A percentile compares a stretch with the other conserved stretches of the same genome.
Conservation (phyloP, 179 eudicot genomes). For the Silene vulgaris region DNA sequence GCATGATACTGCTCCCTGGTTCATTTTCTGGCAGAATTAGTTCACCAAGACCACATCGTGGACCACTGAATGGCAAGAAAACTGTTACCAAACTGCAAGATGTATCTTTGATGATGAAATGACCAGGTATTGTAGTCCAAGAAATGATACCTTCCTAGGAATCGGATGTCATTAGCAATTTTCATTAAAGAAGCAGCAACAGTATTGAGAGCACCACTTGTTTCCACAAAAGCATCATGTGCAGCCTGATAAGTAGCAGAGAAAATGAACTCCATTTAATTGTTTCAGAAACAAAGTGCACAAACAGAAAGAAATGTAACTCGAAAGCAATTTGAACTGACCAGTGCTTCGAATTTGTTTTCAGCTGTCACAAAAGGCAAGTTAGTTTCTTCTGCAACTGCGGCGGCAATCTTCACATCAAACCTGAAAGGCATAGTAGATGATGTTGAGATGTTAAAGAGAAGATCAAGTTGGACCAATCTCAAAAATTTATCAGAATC, state of each 20-base stretch:
- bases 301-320: neutral
- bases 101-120: conserved; percentile 12
- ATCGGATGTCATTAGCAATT: conserved; percentile 90
- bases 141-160: conserved; percentile 75
- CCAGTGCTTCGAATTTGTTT: conserved; percentile 99
- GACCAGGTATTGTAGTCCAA: neutral
- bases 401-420: conserved; percentile 91
- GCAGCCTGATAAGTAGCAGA: conserved; percentile 62
- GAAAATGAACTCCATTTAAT: neutral
- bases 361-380: conserved; percentile 96
- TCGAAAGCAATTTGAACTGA: conserved; percentile 29
- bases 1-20: conserved; percentile 99
- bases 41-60: conserved; percentile 98
- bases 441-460: neutral
- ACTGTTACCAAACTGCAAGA: conserved; percentile 18
- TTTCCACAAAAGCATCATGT: conserved; percentile 95
- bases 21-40: conserved; percentile 98
- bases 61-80: conserved; percentile 57
- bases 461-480: neutral
- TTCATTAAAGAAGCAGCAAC: conserved; percentile 92
- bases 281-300: conserved; percentile 1
- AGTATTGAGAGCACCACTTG: conserved; percentile 89
- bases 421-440: conserved; percentile 47
- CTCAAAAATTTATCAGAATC: neutral
- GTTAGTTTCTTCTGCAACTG: conserved; percentile 91